Evolutionary conservation across 345 rosid species (phyloP), one percentile per base, ranked within the genome.

Genomic region (Pugionium dolabratum): DNA sequence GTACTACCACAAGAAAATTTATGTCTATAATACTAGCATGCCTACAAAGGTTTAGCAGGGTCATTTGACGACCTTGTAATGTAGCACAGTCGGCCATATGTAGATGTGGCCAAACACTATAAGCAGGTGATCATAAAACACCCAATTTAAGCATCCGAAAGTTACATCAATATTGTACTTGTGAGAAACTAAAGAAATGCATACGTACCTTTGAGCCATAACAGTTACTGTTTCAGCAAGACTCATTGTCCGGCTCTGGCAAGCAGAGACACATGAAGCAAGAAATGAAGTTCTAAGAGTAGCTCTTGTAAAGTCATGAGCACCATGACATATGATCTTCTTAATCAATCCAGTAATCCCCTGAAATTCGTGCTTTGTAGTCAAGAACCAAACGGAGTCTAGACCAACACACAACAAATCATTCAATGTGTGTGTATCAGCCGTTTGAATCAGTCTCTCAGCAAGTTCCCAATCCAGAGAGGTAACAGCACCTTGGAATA

Each of bases 261-360:
- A 92, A 30, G 98, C 96, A 30, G 96, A 92, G 76, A 92, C 96
- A 60, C 96, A 92, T 4, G 98, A 84, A 59, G 98, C 98, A n/a
- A 92, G 84, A 83, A 92, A 92, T 0, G 96, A 92, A 72, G 98
- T 87, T 76, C 98, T 82, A 45, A 89, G 89, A 55, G 95, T 85
- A 61, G 96, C 96, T 87, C 98, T 83, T 1, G 96, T 87, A 67
- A 87, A 92, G 76, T 92, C 96, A 78, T 85, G 82, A 76, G 96
- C 95, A 74, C 98, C 98, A 67, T 78, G 82, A 26, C 75, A 71
- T 57, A 92, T 77, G 18, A 87, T 79, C 78, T 80, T 87, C 84
- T 81, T 87, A 53, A 92, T 87, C 81, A 92, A 79, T 25, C 82
- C 79, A 0, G 89, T 89, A 41, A 87, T 70, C 58, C 91, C 96